A percentile compares a stretch with the other conserved stretches of the same genome.
These are phyloP conservation scores for Kurtzmaniella quercitrusa DNA, from an alignment of 1,139 yeast species.

Conservation along the genomic window DNA sequence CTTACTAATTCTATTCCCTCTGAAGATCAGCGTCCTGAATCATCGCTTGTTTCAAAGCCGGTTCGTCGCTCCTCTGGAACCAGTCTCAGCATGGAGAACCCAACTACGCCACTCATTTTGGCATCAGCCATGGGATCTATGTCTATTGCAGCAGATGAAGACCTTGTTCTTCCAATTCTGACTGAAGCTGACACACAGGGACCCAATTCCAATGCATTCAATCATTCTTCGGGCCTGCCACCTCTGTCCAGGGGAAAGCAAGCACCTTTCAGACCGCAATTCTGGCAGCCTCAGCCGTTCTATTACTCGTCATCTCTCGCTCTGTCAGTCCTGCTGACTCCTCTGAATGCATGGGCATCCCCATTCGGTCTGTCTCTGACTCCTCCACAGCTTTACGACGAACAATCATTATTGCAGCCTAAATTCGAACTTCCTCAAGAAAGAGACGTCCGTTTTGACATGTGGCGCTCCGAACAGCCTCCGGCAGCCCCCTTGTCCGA, in stretches of 20 bases:
- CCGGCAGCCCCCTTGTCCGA: not conserved
- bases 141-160: not conserved
- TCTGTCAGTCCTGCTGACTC: not conserved
- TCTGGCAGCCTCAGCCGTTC: conserved; percentile 2
- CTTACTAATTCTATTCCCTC: not conserved
- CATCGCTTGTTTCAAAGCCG: not conserved
- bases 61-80: not conserved
- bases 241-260: not conserved
- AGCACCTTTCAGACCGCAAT: not conserved
- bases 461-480: not conserved
- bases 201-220: not conserved
- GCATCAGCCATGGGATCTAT: not conserved
- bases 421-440: conserved; percentile 1
- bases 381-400: conserved; percentile 1
- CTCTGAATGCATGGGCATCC: conserved; percentile 1
- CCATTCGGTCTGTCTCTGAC: not conserved
- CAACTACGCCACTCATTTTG: not conserved
- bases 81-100: not conserved
- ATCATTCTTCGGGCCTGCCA: not conserved
- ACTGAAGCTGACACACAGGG: not conserved
- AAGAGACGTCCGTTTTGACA: not conserved
- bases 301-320: not conserved
- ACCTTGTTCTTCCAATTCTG: not conserved
- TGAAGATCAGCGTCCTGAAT: not conserved
- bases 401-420: not conserved